Evolutionary conservation across 306 rosid species (phyloP).

Genomic region (Dryas alaskensis): DNA sequence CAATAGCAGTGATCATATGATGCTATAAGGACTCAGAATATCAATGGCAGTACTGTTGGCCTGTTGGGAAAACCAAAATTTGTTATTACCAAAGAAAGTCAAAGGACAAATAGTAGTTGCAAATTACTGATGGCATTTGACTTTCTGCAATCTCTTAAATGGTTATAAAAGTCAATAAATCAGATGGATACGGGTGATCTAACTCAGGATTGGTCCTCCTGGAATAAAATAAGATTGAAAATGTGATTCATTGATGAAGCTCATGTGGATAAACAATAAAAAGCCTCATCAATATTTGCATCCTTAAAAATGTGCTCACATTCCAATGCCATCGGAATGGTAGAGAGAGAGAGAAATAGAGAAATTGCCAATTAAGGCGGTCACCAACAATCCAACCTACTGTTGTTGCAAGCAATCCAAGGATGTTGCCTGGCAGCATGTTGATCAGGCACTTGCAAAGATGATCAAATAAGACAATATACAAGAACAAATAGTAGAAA

Average conservation of each 20-base stretch:
- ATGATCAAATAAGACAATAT: neutral
- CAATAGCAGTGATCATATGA: no score
- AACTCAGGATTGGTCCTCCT: constrained; percentile 37
- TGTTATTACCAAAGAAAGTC: neutral
- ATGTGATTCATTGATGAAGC: neutral
- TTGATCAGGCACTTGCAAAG: constrained; percentile 18
- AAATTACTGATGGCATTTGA: constrained; percentile 24
- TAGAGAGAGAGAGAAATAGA: neutral
- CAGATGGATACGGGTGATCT: constrained; percentile 46
- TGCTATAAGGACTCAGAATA: neutral
- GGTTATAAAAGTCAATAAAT: constrained; percentile 38
- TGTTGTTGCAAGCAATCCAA: constrained; percentile 20
- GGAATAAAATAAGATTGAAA: neutral
- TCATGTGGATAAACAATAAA: constrained; percentile 6
- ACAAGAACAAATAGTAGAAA: neutral
- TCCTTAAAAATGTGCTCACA: constrained; percentile 12
- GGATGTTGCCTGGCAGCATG: constrained; percentile 22
- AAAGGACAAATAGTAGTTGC: constrained; percentile 15
- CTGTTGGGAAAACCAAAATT: constrained; percentile 1
- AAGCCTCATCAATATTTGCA: neutral
- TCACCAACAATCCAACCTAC: constrained; percentile 73
- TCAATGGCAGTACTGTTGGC: neutral
- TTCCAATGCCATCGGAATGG: constrained; percentile 22
- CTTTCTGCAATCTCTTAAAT: neutral
- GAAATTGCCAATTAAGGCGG: constrained; percentile 20